Evolutionary conservation across 2,329 filamentous ascomycete genomes (phyloP), one percentile per base, ranked within the genome.

Genomic region (Beauveria pseudobassiana): DNA sequence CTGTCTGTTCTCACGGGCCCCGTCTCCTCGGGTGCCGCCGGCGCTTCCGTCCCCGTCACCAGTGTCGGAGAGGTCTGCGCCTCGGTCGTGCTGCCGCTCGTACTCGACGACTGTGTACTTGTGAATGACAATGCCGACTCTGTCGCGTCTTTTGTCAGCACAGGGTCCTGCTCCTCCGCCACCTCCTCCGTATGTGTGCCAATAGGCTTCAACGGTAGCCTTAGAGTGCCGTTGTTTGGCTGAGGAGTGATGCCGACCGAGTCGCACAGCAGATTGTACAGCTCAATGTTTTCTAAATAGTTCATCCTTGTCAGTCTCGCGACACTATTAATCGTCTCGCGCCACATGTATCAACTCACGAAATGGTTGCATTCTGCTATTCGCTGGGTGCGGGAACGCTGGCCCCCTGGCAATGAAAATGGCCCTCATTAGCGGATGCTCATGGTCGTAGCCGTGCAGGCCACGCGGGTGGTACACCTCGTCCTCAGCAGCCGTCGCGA

Each of bases 251-350:
- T 77, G 14, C 88, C 87, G 28, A 98, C 76, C 0, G 90, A 93
- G 74, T 97, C 93, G 72, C 93, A 97, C 50, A 98, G 76, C 64
- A 98, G 90, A 69, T 96, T 96, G 76, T 98, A 98, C 9, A 98
- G 89, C 69, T 97, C 90, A 63, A 86, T 93, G 66, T 98, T 98
- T 83, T 97, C 90, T 93, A 70, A 40, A 38, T 3, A 14, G 12
- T 38, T 52, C 30, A 40, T 20, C 53, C n/a, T 16, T 18, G 38
- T 59, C 34, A 14, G 56, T 24, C 18, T 30, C 16, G 26, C 49
- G 16, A 38, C 28, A 42, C 14, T n/a, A 48, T 8, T 1, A 30
- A 22, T 7, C n/a, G 16, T 20, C 6, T 20, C 10, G 64, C 46
- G 5, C 7, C 48, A 38, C 28, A 20, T 53, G 14, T n/a, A 48